Base-by-base conservation (phyloP, 2,329 filamentous ascomycete species). In the Ceratocystis lukuohia region DNA sequence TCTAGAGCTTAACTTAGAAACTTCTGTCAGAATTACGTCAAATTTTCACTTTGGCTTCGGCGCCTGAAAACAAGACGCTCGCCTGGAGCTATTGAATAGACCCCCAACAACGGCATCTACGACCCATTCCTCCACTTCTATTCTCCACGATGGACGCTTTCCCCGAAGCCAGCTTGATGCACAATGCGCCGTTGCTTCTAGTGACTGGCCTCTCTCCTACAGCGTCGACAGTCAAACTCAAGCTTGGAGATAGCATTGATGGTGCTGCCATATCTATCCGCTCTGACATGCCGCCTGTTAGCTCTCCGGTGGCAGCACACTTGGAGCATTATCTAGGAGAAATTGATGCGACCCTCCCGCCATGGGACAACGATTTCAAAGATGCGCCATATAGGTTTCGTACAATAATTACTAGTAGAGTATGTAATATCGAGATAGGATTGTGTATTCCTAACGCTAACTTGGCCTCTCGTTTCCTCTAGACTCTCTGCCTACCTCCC, bases 161-260 rank as follows among this genome's bases (percentile, higher is more conserved):
- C 76, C 88, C 89, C 65, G 75, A 78, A 67, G 88, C 87, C 75
- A 96, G 92, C 78, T 80, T 96, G 75, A 84, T 87, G 74, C 91
- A 94, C 77, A 95, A 94, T 76, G 82, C 95, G 71, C 93, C 93
- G 45, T 82, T 96, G 67, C 77, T 97, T 69, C 79, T 95, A 61
- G 82, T 96, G 44, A 91, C 91, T 46, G 94, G 93, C 12, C 81
- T 96, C 4, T 69, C 74, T 76, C 64, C 67, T 12, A 61, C 46
- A 5, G 56, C 48, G 17, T 59, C 63, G 12, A 61, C 64, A 7
- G 37, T 57, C 17, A 41, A 61, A 5, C 30, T 68, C 6, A 25
- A 66, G 22, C 50, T 68, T 5, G 61, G 28, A 44, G 50, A 22
- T 10, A 37, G 48, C 7, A 68, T 66, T 25, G 64, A 66, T 15